Evolutionary conservation across 2,329 filamentous ascomycete genomes (phyloP), one percentile per base, ranked within the genome.

Genomic region (Orbilia javanica): DNA sequence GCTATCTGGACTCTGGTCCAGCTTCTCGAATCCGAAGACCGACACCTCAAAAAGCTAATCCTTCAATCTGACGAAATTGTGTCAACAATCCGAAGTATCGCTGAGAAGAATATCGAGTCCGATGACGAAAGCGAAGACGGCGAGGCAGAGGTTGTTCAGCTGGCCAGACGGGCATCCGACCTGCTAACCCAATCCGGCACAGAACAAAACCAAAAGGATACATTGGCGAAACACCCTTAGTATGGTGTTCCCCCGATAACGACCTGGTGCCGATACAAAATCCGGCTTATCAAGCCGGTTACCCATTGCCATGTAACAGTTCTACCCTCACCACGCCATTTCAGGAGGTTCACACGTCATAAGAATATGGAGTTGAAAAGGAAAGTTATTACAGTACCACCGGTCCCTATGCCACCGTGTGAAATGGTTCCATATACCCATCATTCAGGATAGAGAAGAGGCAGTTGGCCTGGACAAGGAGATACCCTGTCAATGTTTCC

Each of bases 1-100:
- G 96, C 96, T 63, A 97, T 98, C 80, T 99, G 96, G 96, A 99
- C 96, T 0, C 86, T 99, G 57, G 88, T 99, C 2, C 96, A 99
- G 83, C 88, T 99, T 3, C 90, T 99, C 63, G 96, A 99, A 85
- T 97, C 95, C 0, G 94, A 97, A 83, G 95, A 99, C 83, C 91
- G 92, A 85, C 91, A 90, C 69, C 87, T 99, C n/a, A 92, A 97
- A 79, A 90, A 91, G 62, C 90, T 93, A 60, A 97, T 99, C 81
- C 91, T 93, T 81, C 92, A 95, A 83, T 94, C 94, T 1, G 92
- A 95, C 80, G 93, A 97, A 80, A 92, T 99, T 80, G 92, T 97
- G 71, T 90, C 93, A 79, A 94, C 97, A 88, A 96, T 98, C 79
- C 93, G 92, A 84, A 89, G 90, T 80, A 98, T 99, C 83, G 93